phyloP scores from a whole-genome alignment of 805 yeast species.

The Lipomyces oligophaga region DNA sequence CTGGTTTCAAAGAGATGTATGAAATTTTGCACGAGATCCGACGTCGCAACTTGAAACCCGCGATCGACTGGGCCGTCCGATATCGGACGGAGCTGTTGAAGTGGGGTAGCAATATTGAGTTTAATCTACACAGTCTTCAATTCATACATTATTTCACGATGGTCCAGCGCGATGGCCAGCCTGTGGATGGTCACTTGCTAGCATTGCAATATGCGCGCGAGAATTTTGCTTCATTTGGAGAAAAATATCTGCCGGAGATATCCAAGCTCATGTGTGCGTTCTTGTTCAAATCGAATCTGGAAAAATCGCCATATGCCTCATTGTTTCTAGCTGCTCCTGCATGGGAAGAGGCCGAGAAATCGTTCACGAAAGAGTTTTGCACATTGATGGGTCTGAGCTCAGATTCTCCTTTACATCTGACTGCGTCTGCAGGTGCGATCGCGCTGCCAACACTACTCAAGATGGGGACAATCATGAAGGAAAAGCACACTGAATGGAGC shows the following conservation, averaged over 20 bases:
- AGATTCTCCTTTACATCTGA: conserved; percentile 51
- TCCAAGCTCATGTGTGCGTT: conserved; percentile 46
- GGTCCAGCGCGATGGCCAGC: conserved; percentile 1
- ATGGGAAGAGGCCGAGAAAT: conserved; percentile 35
- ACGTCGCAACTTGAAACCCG: conserved; percentile 42
- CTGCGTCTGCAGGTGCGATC: conserved; percentile 50
- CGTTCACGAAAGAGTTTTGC: conserved; percentile 51
- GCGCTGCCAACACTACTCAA: conserved; percentile 54
- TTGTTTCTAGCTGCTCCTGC: conserved; percentile 33
- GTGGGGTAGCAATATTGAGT: conserved; percentile 46
- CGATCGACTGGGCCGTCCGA: conserved; percentile 48
- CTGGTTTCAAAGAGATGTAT: conserved; percentile 44
- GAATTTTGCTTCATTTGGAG: conserved; percentile 42
- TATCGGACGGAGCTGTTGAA: conserved; percentile 34
- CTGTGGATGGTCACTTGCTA: conserved; percentile 1
- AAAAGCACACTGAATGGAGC: conserved; percentile 50
- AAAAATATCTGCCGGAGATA: conserved; percentile 42
- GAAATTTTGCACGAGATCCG: conserved; percentile 42
- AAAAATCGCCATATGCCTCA: conserved; percentile 31
- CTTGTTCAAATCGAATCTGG: conserved; percentile 30
- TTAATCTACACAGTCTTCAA: conserved; percentile 45
- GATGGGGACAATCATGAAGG: conserved; percentile 43
- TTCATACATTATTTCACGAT: conserved; percentile 37
- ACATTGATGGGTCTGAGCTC: conserved; percentile 47
- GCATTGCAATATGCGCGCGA: conserved; percentile 47